Evolutionary conservation across 768 basidiomycete genomes (phyloP).

Genomic region (Kwoniella botswanensis): DNA sequence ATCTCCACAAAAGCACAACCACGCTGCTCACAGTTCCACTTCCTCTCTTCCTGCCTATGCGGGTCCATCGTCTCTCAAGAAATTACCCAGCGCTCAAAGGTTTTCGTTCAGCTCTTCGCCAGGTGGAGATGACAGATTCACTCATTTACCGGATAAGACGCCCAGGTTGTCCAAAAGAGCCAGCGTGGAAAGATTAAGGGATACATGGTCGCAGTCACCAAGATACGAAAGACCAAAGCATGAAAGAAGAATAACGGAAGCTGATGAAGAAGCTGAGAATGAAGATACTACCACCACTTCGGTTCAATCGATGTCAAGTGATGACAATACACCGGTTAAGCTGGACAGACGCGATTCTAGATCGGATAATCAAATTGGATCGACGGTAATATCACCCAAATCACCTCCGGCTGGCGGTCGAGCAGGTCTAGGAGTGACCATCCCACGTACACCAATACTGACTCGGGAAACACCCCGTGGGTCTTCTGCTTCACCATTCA

Average conservation of each 20-base stretch:
- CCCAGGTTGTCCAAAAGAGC: conserved; percentile 40
- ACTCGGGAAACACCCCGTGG: conserved; percentile 3
- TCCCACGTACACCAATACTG: conserved; percentile 15
- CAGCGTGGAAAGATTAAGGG: conserved; percentile 31
- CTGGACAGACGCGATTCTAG: not conserved
- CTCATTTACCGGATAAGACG: conserved; percentile 43
- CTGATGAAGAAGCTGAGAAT: conserved; percentile 32
- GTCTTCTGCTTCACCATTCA: conserved; percentile 14
- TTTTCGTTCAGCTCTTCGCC: conserved; percentile 21
- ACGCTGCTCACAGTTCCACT: not conserved
- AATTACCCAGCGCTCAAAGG: conserved; percentile 19
- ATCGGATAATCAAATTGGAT: not conserved
- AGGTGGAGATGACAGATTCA: conserved; percentile 41
- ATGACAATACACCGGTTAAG: conserved; percentile 2
- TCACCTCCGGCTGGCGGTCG: not conserved
- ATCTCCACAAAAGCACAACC: not conserved
- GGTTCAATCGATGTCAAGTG: conserved; percentile 5
- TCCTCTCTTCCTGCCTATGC: not conserved
- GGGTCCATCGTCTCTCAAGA: conserved; percentile 2
- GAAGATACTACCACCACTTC: not conserved
- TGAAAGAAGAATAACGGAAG: conserved; percentile 45
- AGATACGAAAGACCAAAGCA: conserved; percentile 27
- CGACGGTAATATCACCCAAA: not conserved
- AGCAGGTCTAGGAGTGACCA: not conserved
- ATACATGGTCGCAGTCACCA: not conserved